Base-by-base conservation (phyloP, 2,329 filamentous ascomycete genomes). In the Epichloe gansuensis region DNA sequence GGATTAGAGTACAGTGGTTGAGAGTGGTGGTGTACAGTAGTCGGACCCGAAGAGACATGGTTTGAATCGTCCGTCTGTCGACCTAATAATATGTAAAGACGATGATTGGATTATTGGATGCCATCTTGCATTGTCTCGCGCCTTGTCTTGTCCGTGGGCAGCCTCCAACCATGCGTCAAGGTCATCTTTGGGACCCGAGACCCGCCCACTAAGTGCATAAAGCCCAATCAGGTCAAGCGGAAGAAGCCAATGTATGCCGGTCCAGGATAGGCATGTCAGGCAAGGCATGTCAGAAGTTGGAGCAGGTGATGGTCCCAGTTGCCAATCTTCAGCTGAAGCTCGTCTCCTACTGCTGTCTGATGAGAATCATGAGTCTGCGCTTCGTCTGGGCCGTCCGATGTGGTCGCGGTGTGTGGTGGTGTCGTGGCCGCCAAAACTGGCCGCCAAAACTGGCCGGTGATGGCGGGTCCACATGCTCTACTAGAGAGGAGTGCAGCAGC, bases 261-360 rank as follows among this genome's bases (percentile, higher is more conserved):
- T 1, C 50, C 44, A 43, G 44, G 43, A 51, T 42, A 43, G 43
- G 50, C 50, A 8, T 51, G 43, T 51, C 25, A 47, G 50, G 38
- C 17, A 21, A 21, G 17, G 17, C 17, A 21, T 21, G 17, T 21
- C 17, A 51, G 27, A 27, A 39, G 50, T 47, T n/a, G 27, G 50
- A 23, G 42, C 44, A 44, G 25, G 12, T 27, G 17, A 25, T 9
- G 8, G 12, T 38, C 12, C 12, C 12, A 12, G 36, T 11, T 12
- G 11, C 36, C 36, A 38, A 4, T n/a, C 36, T n/a, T 13, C 11
- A 38, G 36, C 36, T 31, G 27, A 31, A 31, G 27, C 27, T 31
- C 27, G 27, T 9, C 27, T 31, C 9, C 27, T 8, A 1, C 8
- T 21, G 17, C 17, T 21, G 17, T 21, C 17, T 21, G 17, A 21